Base-by-base conservation (phyloP, 169 alveolate species). In the Plasmodium yoelii region DNA sequence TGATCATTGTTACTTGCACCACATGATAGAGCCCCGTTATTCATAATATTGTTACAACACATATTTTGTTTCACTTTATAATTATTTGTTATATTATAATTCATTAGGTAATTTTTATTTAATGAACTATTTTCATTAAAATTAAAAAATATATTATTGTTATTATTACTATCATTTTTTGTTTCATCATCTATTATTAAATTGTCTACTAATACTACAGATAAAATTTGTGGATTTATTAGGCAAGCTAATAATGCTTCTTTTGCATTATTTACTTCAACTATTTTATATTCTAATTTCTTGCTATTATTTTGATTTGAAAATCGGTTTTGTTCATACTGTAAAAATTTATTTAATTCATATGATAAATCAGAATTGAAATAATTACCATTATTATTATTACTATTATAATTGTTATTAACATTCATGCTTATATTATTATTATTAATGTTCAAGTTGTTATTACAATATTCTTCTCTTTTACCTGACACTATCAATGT, bases 121-220 rank as follows among this genome's bases (percentile, higher is more conserved):
- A 68, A 74, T 24, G 51, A 64, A 9, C 51, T 56, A 28, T 60
- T 53, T 8, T 34, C 55, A 12, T 67, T 2, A 15, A 64, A 28
- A 55, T 59, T 60, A 49, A 59, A 59, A 24, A 26, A 80, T 44
- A 7, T 26, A 42, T 19, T 44, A 28, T 26, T 61, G 46, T 24
- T 56, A 28, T 24, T 34, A 4, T 82, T 82, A n/a, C 44, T 53
- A 19, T 82, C 90, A 18, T 46, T 68, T 18, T 13, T 19, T 28
- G 18, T 9, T 1, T 67, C 80, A 13, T 91, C 90, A 56, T 80
- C 92, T 49, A 77, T 60, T 19, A 88, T 74, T 28, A 92, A 82
- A 56, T 92, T 92, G 63, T 92, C 95, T 53, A 87, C 93, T 51
- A 92, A 34, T 24, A 91, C 93, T 3, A 88, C 93, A 3, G 95